Conservation (phyloP, 495 filamentous ascomycete species). For the Penicillium roqueforti region DNA sequence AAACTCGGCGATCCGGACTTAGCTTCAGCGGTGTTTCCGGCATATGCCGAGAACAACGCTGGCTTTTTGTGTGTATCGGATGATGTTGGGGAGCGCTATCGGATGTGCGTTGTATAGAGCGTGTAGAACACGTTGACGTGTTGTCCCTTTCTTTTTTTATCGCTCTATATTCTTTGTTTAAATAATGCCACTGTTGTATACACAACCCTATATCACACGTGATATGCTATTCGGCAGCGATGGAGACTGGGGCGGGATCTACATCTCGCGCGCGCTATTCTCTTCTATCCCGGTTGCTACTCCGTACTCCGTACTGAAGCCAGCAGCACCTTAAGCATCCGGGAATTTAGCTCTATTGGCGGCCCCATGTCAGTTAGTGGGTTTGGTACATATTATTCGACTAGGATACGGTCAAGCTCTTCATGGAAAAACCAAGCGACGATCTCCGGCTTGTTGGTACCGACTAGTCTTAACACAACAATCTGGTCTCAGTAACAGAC, state of each 20-base stretch:
- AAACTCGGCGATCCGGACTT: conserved; percentile 34
- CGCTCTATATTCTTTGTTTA: neutral
- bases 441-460: neutral
- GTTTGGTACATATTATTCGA: neutral
- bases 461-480: neutral
- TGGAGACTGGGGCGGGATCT: conserved; percentile 13
- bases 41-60: conserved; percentile 16
- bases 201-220: neutral
- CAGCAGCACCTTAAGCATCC: neutral
- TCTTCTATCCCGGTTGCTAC: conserved; percentile 4
- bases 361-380: conserved; percentile 2
- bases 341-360: conserved; percentile 4
- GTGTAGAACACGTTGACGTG: neutral
- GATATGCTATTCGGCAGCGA: conserved; percentile 9
- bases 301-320: too few relatives aligned
- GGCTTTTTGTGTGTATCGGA: conserved; percentile 1
- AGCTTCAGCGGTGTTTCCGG: conserved; percentile 25
- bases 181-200: neutral
- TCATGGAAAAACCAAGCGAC: neutral
- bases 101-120: conserved; percentile 1
- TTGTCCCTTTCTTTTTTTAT: neutral
- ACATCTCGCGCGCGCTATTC: conserved; percentile 9
- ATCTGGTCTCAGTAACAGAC: neutral
- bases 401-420: conserved; percentile 4
- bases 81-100: conserved; percentile 5